Percentiles rank a stretch among this genome's conserved stretches.
phyloP scores from a whole-genome alignment of 2,329 filamentous ascomycete genomes.

The Pseudocercospora eumusae region DNA sequence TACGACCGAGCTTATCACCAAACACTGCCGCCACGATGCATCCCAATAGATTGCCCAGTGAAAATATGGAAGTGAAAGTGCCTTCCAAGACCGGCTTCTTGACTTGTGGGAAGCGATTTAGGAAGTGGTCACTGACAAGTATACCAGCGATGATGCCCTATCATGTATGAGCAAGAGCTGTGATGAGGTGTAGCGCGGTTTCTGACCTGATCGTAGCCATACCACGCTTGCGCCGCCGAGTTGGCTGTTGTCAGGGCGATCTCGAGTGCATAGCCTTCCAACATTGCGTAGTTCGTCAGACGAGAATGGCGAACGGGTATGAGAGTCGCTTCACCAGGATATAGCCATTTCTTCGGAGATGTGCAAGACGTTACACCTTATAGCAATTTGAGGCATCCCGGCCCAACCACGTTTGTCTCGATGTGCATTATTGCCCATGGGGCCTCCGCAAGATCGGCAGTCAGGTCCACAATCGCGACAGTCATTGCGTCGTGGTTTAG shows the following conservation, averaged over 20 bases:
- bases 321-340: not conserved
- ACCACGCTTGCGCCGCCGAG: conserved; percentile 28
- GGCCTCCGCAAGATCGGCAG: conserved; percentile 10
- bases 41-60: conserved; percentile 19
- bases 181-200: not conserved
- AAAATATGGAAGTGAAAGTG: conserved; percentile 20
- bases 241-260: conserved; percentile 31
- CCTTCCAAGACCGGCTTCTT: conserved; percentile 17
- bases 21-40: conserved; percentile 34
- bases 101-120: conserved; percentile 16
- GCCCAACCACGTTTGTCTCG: conserved; percentile 3
- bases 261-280: conserved; percentile 32
- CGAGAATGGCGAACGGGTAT: no score
- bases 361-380: conserved; percentile 6
- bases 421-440: not conserved
- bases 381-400: conserved; percentile 4
- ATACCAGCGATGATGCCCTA: conserved; percentile 22
- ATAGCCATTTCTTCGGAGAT: not conserved
- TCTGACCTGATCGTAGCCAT: conserved; percentile 21
- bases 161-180: not conserved
- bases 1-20: conserved; percentile 49
- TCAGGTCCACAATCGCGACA: conserved; percentile 7
- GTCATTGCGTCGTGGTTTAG: not conserved
- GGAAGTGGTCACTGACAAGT: conserved; percentile 17
- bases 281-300: conserved; percentile 10